A percentile compares a stretch with the other conserved stretches of the same genome.
These are phyloP conservation scores for Cyberlindnera suaveolens DNA, from an alignment of 805 yeast species.

Conservation along the genomic window DNA sequence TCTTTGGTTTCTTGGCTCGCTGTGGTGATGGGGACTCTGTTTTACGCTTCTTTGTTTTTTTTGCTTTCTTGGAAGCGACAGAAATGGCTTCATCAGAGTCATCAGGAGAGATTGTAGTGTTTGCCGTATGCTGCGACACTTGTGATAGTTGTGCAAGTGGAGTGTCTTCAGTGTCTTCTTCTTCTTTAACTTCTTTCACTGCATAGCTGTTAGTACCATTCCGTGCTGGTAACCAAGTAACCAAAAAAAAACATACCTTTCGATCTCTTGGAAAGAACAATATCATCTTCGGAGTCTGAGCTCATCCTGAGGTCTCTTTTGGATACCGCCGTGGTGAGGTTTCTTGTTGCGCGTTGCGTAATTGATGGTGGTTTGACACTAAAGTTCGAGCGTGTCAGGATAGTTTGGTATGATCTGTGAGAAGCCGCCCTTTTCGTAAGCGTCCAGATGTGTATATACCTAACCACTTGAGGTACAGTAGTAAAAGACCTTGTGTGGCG, in stretches of 20 bases:
- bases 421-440: too few species aligned
- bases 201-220: neutral
- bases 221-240: neutral
- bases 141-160: constrained; percentile 4
- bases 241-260: constrained; percentile 14
- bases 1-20: constrained; percentile 2
- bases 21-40: neutral
- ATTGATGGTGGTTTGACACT: neutral
- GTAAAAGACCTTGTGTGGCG: too few species aligned
- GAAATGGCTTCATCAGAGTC: constrained; percentile 22
- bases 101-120: constrained; percentile 17
- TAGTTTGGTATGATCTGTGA: too few species aligned
- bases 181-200: constrained; percentile 4
- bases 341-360: neutral
- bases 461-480: too few species aligned
- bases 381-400: too few species aligned
- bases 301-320: neutral
- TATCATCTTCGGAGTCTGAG: constrained; percentile 27
- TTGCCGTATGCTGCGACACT: constrained; percentile 6
- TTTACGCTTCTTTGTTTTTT: constrained; percentile 5
- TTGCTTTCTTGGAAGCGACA: constrained; percentile 1
- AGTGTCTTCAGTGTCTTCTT: constrained; percentile 2
- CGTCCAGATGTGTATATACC: too few species aligned
- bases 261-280: constrained; percentile 21
- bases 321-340: neutral